phyloP scores from a whole-genome alignment of 306 rosid genomes.

The Gleditsia sinensis region DNA sequence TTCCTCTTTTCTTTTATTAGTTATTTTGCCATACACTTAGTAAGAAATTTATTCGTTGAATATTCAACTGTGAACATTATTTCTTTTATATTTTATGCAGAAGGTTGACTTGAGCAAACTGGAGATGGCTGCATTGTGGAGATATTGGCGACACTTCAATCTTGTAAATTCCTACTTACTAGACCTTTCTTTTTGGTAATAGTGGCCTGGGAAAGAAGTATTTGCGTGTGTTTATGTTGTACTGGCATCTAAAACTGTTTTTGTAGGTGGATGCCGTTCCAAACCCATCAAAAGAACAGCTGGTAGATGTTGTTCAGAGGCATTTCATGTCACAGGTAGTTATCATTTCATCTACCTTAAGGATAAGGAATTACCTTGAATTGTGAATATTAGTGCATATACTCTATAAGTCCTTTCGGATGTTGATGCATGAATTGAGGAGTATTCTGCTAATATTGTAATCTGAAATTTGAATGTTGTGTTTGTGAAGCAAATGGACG shows the following conservation, averaged over 20 bases:
- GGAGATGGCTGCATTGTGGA: slow-evolving; percentile 95
- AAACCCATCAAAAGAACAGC: slow-evolving; percentile 94
- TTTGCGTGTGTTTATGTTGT: slow-evolving; percentile 4
- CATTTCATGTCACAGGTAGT: slow-evolving; percentile 98
- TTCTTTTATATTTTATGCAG: slow-evolving; percentile 42
- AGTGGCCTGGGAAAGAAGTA: background rate
- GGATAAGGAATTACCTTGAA: too few species aligned
- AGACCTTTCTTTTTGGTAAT: background rate
- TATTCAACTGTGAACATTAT: slow-evolving; percentile 9
- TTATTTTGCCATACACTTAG: slow-evolving; percentile 27
- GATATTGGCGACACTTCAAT: slow-evolving; percentile 97
- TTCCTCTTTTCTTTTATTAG: slow-evolving; percentile 16
- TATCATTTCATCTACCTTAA: background rate
- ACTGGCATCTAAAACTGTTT: slow-evolving; percentile 24
- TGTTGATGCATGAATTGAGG: too few species aligned
- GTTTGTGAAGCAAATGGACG: slow-evolving; percentile 86
- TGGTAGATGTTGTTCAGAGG: slow-evolving; percentile 92
- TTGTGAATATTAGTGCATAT: too few species aligned
- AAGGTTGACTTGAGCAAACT: slow-evolving; percentile 89
- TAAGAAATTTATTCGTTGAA: slow-evolving; percentile 19
- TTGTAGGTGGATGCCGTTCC: slow-evolving; percentile 84
- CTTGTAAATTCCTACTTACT: slow-evolving; percentile 57
- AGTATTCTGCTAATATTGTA: too few species aligned
- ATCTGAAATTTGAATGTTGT: slow-evolving; percentile 3
- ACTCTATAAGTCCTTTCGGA: too few species aligned